Conservation (phyloP, 306 rosid species). For the Mimosa bimucronata region DNA sequence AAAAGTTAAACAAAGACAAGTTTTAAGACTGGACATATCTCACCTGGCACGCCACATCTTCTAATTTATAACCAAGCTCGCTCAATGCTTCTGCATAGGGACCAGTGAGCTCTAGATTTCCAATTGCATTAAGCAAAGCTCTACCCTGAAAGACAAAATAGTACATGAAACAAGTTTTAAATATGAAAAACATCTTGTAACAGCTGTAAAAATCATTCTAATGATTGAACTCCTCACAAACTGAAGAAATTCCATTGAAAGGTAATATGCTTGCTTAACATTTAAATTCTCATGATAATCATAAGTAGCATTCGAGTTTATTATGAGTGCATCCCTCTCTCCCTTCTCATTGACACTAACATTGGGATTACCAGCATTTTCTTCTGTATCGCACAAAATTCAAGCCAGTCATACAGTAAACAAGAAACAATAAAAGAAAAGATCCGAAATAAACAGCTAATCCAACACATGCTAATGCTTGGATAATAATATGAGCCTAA, state of each 20-base stretch:
- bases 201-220: conserved; percentile 16
- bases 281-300: conserved; percentile 69
- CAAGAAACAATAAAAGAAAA: background rate
- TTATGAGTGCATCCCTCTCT: conserved; percentile 71
- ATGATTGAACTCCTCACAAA: conserved; percentile 38
- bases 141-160: conserved; percentile 70
- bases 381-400: conserved; percentile 31
- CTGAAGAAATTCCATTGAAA: conserved; percentile 99
- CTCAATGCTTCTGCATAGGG: conserved; percentile 90
- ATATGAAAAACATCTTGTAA: conserved; percentile 16
- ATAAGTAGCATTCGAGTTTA: conserved; percentile 90
- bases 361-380: conserved; percentile 56
- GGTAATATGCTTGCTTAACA: conserved; percentile 93
- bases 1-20: conserved; percentile 15
- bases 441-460: conserved; percentile 15
- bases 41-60: conserved; percentile 79
- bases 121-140: conserved; percentile 90
- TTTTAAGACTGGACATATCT: conserved; percentile 14
- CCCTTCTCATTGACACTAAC: conserved; percentile 41
- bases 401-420: conserved; percentile 20
- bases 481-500: conserved; percentile 18
- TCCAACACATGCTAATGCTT: conserved; percentile 7
- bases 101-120: conserved; percentile 88
- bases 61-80: conserved; percentile 78
- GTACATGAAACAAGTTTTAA: conserved; percentile 31